These are phyloP conservation scores for Suhomyces guaymorum DNA, from an alignment of 1,139 yeast species.

Conservation along the genomic window DNA sequence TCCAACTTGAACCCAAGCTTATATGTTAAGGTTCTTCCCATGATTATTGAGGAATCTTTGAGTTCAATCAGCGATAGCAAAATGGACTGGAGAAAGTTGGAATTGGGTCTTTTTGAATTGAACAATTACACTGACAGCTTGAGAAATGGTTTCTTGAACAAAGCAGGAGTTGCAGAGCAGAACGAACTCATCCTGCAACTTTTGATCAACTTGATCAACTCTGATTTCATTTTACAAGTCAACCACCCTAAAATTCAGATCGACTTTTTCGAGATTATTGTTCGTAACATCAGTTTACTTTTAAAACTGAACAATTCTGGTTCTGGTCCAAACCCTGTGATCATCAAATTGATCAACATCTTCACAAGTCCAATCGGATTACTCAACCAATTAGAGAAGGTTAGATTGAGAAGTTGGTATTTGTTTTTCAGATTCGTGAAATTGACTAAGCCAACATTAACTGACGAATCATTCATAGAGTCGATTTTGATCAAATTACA, in stretches of 20 bases:
- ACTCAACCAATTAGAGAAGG: conserved; percentile 69
- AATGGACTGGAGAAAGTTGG: conserved; percentile 75
- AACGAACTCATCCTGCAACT: conserved; percentile 61
- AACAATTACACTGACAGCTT: conserved; percentile 77
- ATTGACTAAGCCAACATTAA: conserved; percentile 62
- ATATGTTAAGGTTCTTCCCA: conserved; percentile 68
- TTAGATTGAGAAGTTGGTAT: conserved; percentile 87
- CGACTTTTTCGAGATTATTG: conserved; percentile 78
- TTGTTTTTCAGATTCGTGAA: conserved; percentile 81
- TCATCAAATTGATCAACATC: conserved; percentile 66
- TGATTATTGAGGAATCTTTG: conserved; percentile 62
- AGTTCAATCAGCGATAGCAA: conserved; percentile 29
- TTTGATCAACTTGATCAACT: conserved; percentile 64
- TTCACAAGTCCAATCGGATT: conserved; percentile 82
- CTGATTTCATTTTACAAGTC: conserved; percentile 50
- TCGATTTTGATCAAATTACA: conserved; percentile 42
- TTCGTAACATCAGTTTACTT: conserved; percentile 74
- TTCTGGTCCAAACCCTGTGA: conserved; percentile 27
- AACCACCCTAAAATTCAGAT: conserved; percentile 80
- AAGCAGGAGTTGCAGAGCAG: conserved; percentile 52
- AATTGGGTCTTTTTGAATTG: conserved; percentile 82
- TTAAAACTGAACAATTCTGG: conserved; percentile 40
- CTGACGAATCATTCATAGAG: conserved; percentile 41
- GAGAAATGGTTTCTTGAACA: conserved; percentile 69
- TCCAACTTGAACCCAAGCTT: conserved; percentile 74